Evolutionary conservation across 73 alveolate species (phyloP).

Genomic region (Uronychia binucleata): DNA sequence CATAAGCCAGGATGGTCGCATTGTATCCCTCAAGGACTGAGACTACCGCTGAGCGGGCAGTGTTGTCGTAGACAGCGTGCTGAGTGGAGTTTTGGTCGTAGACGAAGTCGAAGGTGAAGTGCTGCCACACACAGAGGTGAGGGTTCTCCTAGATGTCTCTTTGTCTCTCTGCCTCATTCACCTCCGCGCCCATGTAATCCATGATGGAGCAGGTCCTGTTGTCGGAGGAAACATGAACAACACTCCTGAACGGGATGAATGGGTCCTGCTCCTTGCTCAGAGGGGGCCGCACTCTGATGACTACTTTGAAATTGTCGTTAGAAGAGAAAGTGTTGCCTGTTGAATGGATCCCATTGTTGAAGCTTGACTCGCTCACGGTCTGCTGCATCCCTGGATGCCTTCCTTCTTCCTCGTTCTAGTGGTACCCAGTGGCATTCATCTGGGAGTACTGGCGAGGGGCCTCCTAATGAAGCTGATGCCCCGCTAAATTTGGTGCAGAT

Average conservation of each 20-base stretch:
- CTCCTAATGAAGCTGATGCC: too few species aligned
- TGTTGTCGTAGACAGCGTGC: constrained; percentile 54
- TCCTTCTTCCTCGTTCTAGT: background rate
- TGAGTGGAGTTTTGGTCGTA: constrained; percentile 59
- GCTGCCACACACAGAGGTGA: constrained; percentile 71
- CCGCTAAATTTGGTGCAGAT: too few species aligned
- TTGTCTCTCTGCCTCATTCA: constrained; percentile 80
- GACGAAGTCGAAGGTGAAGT: constrained; percentile 72
- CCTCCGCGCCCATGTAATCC: constrained; percentile 91
- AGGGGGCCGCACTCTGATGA: constrained; percentile 99
- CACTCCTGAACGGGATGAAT: constrained; percentile 32
- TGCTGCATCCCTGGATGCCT: background rate
- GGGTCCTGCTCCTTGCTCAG: constrained; percentile 87
- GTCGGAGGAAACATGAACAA: constrained; percentile 38
- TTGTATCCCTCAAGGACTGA: constrained; percentile 96
- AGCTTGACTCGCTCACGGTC: background rate
- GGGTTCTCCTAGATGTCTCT: constrained; percentile 77
- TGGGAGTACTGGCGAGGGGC: background rate
- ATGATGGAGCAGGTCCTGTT: constrained; percentile 55
- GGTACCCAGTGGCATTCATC: background rate
- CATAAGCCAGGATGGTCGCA: constrained; percentile 98
- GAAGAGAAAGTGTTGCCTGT: background rate
- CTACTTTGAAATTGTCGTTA: constrained; percentile 97
- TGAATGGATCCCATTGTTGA: background rate
- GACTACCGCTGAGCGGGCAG: constrained; percentile 67